Conservation (phyloP, 2,329 filamentous ascomycete species). For the Keithomyces neogunnii region DNA sequence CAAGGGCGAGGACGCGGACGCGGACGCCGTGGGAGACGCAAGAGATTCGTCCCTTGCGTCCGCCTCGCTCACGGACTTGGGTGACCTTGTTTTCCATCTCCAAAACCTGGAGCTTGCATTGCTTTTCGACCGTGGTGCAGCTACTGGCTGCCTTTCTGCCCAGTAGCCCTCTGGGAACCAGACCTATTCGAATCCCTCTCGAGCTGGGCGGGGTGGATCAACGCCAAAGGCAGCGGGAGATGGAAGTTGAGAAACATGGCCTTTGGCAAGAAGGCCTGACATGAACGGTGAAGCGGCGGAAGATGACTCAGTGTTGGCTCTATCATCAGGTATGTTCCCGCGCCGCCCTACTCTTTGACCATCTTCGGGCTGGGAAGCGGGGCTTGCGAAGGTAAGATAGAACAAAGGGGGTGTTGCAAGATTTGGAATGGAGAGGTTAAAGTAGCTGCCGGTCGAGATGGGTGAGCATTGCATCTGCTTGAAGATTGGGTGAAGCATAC, state of each 20-base stretch:
- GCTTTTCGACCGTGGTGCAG: slow-evolving; percentile 20
- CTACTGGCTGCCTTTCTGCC: slow-evolving; percentile 43
- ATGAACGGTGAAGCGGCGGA: slow-evolving; percentile 1
- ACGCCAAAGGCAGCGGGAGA: slow-evolving; percentile 19
- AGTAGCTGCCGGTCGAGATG: slow-evolving; percentile 18
- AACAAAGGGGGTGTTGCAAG: slow-evolving; percentile 11
- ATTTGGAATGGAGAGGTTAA: slow-evolving; percentile 17
- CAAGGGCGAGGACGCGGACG: slow-evolving; percentile 11
- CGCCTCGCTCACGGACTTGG: slow-evolving; percentile 26
- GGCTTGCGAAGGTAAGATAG: slow-evolving; percentile 9
- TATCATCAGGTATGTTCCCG: slow-evolving; percentile 5
- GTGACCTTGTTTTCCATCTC: slow-evolving; percentile 32
- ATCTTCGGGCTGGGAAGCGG: slow-evolving; percentile 4
- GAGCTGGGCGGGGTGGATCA: slow-evolving; percentile 48
- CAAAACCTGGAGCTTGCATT: slow-evolving; percentile 26
- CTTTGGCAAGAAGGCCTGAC: background rate
- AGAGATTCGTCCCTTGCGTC: slow-evolving; percentile 14
- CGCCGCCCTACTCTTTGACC: slow-evolving; percentile 1
- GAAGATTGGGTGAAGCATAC: slow-evolving; percentile 11
- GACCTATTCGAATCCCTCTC: slow-evolving; percentile 50
- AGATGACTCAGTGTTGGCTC: background rate
- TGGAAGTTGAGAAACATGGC: slow-evolving; percentile 3
- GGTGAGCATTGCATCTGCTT: slow-evolving; percentile 2
- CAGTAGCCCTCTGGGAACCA: slow-evolving; percentile 56
- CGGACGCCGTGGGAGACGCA: slow-evolving; percentile 17